Conservation (phyloP, 148 eudicot species). For the Chenopodium album region DNA sequence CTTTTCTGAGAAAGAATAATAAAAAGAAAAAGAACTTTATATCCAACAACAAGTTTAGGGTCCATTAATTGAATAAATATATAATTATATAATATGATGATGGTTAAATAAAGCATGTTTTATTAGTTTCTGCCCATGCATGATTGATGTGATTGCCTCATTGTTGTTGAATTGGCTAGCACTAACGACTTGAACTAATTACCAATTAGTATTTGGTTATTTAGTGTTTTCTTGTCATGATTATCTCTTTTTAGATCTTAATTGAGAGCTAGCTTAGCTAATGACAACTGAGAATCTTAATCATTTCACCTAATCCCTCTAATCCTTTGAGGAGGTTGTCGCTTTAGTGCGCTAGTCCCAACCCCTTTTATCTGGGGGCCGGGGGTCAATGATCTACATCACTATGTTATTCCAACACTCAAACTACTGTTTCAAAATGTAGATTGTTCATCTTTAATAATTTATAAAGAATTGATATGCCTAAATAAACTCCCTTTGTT, state of each 20-base stretch:
- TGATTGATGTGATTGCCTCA: slow-evolving; percentile 20
- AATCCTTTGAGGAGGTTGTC: slow-evolving; percentile 23
- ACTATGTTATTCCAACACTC: neutral
- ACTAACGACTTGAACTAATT: slow-evolving; percentile 18
- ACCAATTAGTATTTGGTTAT: neutral
- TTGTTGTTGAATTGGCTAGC: slow-evolving; percentile 36
- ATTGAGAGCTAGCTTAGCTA: slow-evolving; percentile 1
- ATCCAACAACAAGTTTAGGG: neutral
- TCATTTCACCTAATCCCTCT: slow-evolving; percentile 27
- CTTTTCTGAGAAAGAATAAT: neutral
- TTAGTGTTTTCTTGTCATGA: neutral
- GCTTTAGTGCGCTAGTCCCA: slow-evolving; percentile 29
- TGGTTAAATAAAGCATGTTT: slow-evolving; percentile 7
- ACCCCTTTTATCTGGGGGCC: neutral
- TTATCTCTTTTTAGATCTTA: neutral
- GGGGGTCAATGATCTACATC: neutral
- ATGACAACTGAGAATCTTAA: slow-evolving; percentile 8
- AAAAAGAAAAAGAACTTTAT: neutral
- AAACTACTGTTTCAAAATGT: neutral
- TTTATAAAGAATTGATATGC: no score
- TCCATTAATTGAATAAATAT: neutral
- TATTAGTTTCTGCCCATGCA: neutral
- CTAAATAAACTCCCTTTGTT: no score
- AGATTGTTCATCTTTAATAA: neutral
- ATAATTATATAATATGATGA: neutral